These are phyloP conservation scores for Populus alba DNA, from an alignment of 345 rosid species.

Conservation along the genomic window DNA sequence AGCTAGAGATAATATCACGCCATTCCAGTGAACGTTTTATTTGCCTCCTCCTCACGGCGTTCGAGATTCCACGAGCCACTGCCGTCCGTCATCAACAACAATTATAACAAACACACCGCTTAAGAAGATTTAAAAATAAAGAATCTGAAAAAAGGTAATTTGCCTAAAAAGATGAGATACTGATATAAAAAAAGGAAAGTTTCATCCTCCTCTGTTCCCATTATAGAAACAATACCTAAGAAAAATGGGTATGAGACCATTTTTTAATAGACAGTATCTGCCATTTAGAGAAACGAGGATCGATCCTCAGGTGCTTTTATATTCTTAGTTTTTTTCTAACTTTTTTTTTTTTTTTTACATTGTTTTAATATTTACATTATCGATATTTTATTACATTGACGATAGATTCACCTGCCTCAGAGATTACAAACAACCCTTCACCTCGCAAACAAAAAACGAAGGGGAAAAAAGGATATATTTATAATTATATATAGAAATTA, in stretches of 20 bases:
- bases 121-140: too few relatives aligned
- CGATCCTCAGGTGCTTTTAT: background rate
- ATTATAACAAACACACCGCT: background rate
- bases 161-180: constrained; percentile 33
- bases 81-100: constrained; percentile 40
- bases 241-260: background rate
- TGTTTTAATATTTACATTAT: background rate
- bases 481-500: background rate
- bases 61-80: constrained; percentile 68
- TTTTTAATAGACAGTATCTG: background rate
- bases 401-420: background rate
- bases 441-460: constrained; percentile 3
- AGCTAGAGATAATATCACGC: constrained; percentile 46
- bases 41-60: constrained; percentile 26
- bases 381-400: constrained; percentile 12
- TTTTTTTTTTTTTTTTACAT: constrained; percentile 1
- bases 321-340: background rate
- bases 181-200: background rate
- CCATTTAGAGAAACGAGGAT: background rate
- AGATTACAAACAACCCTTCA: background rate
- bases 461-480: constrained; percentile 12
- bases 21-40: constrained; percentile 31
- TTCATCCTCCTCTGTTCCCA: constrained; percentile 35
- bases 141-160: background rate
- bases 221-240: constrained; percentile 15